A percentile compares a stretch with the other conserved stretches of the same genome.
Evolutionary conservation across 192 early-diverging fungal genomes (phyloP).

Genomic region (Linnemannia zychae): DNA sequence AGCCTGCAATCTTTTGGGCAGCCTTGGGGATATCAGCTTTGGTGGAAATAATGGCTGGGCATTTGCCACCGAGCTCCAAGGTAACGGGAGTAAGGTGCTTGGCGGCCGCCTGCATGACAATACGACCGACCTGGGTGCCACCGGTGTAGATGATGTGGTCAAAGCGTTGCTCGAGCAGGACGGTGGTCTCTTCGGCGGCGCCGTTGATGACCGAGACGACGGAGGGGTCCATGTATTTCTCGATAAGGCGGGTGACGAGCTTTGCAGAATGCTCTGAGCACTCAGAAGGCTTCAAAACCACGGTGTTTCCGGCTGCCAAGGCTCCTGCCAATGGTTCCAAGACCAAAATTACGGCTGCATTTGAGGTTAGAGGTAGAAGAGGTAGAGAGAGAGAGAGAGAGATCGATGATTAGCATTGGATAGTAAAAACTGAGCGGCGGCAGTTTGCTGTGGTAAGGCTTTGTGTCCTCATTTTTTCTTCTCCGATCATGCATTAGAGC

Average conservation of each 20-base stretch:
- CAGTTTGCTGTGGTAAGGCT: not conserved
- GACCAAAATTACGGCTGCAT: slow-evolving; percentile 59
- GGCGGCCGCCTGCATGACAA: slow-evolving; percentile 70
- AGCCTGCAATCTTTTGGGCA: slow-evolving; percentile 83
- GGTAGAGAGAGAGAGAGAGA: not conserved
- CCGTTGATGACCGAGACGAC: slow-evolving; percentile 68
- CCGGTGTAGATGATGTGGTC: slow-evolving; percentile 82
- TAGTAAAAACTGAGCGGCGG: not conserved
- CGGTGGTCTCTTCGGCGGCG: slow-evolving; percentile 68
- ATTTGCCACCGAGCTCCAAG: slow-evolving; percentile 82
- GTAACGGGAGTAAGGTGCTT: slow-evolving; percentile 74
- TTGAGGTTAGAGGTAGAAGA: not conserved
- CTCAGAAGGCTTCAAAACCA: slow-evolving; percentile 67
- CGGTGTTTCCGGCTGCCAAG: slow-evolving; percentile 72
- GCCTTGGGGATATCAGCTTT: slow-evolving; percentile 73
- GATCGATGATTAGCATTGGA: not conserved
- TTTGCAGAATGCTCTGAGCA: slow-evolving; percentile 58
- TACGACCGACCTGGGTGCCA: slow-evolving; percentile 65
- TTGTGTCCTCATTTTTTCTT: not conserved
- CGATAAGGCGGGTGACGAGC: slow-evolving; percentile 59
- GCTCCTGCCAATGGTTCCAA: slow-evolving; percentile 66
- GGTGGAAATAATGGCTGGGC: slow-evolving; percentile 75
- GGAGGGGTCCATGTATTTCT: slow-evolving; percentile 68
- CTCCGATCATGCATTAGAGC: not conserved
- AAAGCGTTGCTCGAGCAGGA: slow-evolving; percentile 65